These are phyloP conservation scores for Cryptococcus neoformans DNA, from an alignment of 1,284 basidiomycete genomes.

Conservation along the genomic window DNA sequence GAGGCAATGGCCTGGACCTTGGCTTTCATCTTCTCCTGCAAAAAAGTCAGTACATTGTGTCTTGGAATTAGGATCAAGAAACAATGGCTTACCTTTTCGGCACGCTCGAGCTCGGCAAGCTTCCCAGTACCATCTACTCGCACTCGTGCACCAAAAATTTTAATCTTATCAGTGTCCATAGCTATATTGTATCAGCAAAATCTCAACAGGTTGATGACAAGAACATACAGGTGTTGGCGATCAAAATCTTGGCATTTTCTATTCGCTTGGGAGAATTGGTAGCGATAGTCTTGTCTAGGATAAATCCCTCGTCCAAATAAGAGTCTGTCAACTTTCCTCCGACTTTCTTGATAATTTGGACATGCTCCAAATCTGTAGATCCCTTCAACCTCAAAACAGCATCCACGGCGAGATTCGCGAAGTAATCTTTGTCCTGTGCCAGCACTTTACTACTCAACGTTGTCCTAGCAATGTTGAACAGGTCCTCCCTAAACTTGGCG, in stretches of 20 bases:
- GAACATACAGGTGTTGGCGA: constrained; percentile 88
- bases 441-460: constrained; percentile 96
- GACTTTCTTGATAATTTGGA: constrained; percentile 99
- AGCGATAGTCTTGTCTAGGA: constrained; percentile 94
- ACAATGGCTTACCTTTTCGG: constrained; percentile 65
- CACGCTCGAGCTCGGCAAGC: constrained; percentile 95
- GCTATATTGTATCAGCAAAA: constrained; percentile 55
- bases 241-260: constrained; percentile 94
- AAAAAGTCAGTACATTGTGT: background rate
- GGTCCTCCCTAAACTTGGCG: constrained; percentile 75
- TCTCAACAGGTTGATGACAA: background rate
- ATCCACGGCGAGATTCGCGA: constrained; percentile 96
- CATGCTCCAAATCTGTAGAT: constrained; percentile 95
- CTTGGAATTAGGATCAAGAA: background rate
- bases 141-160: constrained; percentile 95
- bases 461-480: constrained; percentile 95
- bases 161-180: constrained; percentile 99
- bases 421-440: constrained; percentile 97
- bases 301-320: constrained; percentile 98
- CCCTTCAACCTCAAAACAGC: constrained; percentile 93
- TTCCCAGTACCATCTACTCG: constrained; percentile 96
- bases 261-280: constrained; percentile 93
- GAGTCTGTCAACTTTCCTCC: constrained; percentile 98
- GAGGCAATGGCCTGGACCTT: constrained; percentile 94
- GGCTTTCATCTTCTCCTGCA: constrained; percentile 99